Evolutionary conservation across 768 basidiomycete genomes (phyloP), one percentile per base, ranked within the genome.

Genomic region (Hebeloma cylindrosporum): DNA sequence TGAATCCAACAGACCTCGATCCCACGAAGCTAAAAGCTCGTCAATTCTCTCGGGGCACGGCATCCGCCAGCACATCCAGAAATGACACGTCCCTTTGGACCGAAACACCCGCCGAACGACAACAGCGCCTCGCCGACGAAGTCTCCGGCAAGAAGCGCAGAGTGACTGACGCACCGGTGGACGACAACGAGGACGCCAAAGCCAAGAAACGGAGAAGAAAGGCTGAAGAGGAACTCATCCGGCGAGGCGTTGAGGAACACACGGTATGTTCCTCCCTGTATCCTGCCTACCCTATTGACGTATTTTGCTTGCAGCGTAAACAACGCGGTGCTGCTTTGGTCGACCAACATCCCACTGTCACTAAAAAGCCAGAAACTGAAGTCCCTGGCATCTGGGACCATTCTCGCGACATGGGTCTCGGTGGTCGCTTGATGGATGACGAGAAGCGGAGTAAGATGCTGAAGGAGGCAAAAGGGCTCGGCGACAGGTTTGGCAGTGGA

Each of bases 51-150:
- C 72, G 77, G 9, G 53, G 60, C 41, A 68, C 79, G 17, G 51
- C 66, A n/a, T 71, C 74, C 11, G 63, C 80, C 10, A 55, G 62
- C 2, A 61, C 68, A 9, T 66, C 71, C 1, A 63, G 71, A 32
- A 65, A 66, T 5, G 87, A 88, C 53, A 76, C 67, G 43, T 83
- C 83, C 2, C 73, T 95, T 9, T 99, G 96, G 96, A 99, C 96
- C 0, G 96, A 99, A 71, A 97, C 96, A 0, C 96, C 96, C 0
- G 85, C 85, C 0, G 92, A 98, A 60, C 78, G 86, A 11, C 92
- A 91, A 60, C 85, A 95, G 57, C 79, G 96, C 1, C 71, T 97
- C n/a, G 83, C 83, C 1, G 95, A 98, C 60, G 95, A 99, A 63
- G 85, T 96, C 2, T 78, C 84, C n/a, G 95, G 96, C 30, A 92